These are phyloP conservation scores for Saccharomycopsis guyanensis DNA, from an alignment of 805 yeast genomes.

Conservation along the genomic window DNA sequence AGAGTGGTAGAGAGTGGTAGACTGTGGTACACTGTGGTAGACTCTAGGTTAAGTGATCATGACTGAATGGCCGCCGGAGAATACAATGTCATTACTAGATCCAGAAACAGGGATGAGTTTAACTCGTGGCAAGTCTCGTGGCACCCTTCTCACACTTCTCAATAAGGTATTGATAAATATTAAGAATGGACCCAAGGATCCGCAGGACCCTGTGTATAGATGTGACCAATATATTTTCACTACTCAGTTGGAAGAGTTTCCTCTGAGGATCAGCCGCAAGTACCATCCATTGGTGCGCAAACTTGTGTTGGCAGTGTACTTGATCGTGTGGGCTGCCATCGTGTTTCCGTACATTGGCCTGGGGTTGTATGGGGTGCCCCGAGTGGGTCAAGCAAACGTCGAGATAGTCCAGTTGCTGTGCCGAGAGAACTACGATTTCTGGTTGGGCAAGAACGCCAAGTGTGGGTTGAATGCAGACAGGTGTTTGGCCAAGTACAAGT, in stretches of 20 bases:
- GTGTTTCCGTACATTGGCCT: background rate
- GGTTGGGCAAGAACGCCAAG: slow-evolving; percentile 68
- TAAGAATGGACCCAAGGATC: slow-evolving; percentile 7
- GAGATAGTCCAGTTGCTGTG: slow-evolving; percentile 32
- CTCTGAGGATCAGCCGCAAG: slow-evolving; percentile 49
- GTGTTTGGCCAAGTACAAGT: slow-evolving; percentile 32
- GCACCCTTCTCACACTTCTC: no score
- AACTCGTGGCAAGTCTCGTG: no score
- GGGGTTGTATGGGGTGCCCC: slow-evolving; percentile 5
- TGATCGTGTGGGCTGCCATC: slow-evolving; percentile 8
- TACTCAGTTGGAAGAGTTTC: slow-evolving; percentile 33
- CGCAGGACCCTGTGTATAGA: slow-evolving; percentile 8
- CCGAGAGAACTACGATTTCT: slow-evolving; percentile 38
- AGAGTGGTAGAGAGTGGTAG: no score
- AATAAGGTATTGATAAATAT: no score
- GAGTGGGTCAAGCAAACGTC: slow-evolving; percentile 29
- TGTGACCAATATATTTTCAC: background rate
- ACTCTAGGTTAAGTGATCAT: no score
- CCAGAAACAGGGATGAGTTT: no score
- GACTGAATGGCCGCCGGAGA: no score
- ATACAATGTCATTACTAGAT: no score
- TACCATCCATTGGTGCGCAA: slow-evolving; percentile 10
- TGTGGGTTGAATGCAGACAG: slow-evolving; percentile 69
- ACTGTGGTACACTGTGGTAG: no score
- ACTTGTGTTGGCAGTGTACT: background rate